Base-by-base conservation (phyloP, 2,329 filamentous ascomycete species). In the Alternaria panax region DNA sequence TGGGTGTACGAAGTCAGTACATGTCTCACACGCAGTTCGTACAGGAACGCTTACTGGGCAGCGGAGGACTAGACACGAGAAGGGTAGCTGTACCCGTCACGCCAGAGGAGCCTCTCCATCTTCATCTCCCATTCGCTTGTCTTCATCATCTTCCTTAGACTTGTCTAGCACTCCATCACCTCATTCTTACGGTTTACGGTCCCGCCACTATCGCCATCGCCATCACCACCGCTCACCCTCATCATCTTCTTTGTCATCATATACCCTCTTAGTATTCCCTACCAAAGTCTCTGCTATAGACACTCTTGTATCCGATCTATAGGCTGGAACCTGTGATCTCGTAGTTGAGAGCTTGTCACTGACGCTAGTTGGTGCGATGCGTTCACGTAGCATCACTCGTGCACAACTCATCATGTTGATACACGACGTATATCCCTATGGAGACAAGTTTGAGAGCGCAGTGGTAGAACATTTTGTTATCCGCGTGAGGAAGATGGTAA, bases 311-410 rank as follows among this genome's bases (percentile, higher is more conserved):
- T 12, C 22, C 32, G 27, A 48, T 18, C 53, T 55, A 34, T 55
- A 45, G 53, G 25, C 34, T 9, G 45, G 43, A 18, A 55, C 53
- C 27, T 55, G 53, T 43, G 36, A 50, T 4, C 34, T 55, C 18
- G 53, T 55, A 6, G 3, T 18, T 18, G 53, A 55, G 36, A 38
- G 42, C 30, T 41, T 34, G 43, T n/a, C 24, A 20, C 16, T 48
- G 1, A 48, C 43, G 12, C 42, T 32, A 11, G 22, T 27, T 22
- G 24, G 30, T 3, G 32, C 45, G 11, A 3, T 32, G 4, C 38
- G 53, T 14, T 48, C 45, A 30, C 25, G 34, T 9, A 55, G 36
- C 18, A 36, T 51, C 5, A 51, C 42, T 40, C 36, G 45, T 16
- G 53, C 45, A 7, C 45, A 56, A 22, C 36, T 56, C 8, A 11